These are phyloP conservation scores for Durotheca rogersii DNA, from an alignment of 495 filamentous ascomycete species.

Conservation along the genomic window DNA sequence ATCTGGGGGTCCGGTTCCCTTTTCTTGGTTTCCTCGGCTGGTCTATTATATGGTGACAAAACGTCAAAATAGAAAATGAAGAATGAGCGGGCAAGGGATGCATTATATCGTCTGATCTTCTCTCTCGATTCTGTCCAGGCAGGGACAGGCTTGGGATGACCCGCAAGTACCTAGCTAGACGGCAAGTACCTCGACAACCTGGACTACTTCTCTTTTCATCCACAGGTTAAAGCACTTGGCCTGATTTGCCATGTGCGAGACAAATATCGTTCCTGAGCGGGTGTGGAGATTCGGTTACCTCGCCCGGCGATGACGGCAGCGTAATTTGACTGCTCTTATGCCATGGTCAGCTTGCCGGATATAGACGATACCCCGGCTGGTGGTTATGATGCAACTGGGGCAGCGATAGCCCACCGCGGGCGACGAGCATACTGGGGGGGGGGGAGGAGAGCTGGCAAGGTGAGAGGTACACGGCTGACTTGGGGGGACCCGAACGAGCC, in stretches of 20 bases:
- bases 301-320: conserved; percentile 52
- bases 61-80: conserved; percentile 37
- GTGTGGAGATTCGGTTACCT: conserved; percentile 46
- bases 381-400: conserved; percentile 52
- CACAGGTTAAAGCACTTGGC: conserved; percentile 49
- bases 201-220: conserved; percentile 46
- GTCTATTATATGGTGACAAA: conserved; percentile 39
- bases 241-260: conserved; percentile 51
- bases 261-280: conserved; percentile 51
- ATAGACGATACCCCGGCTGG: conserved; percentile 50
- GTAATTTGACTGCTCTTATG: conserved; percentile 61
- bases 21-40: conserved; percentile 35
- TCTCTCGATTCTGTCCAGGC: conserved; percentile 41
- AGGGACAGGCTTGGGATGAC: conserved; percentile 38
- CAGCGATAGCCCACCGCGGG: conserved; percentile 43
- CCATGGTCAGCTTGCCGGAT: conserved; percentile 54
- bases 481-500: conserved; percentile 38
- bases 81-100: conserved; percentile 41
- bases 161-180: conserved; percentile 46
- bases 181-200: conserved; percentile 47
- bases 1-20: conserved; percentile 33
- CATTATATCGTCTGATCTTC: conserved; percentile 55
- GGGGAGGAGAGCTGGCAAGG: conserved; percentile 40
- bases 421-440: conserved; percentile 35
- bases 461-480: conserved; percentile 29